Conservation (phyloP, 176 grass and related monocot species). For the Oryza meridionalis region DNA sequence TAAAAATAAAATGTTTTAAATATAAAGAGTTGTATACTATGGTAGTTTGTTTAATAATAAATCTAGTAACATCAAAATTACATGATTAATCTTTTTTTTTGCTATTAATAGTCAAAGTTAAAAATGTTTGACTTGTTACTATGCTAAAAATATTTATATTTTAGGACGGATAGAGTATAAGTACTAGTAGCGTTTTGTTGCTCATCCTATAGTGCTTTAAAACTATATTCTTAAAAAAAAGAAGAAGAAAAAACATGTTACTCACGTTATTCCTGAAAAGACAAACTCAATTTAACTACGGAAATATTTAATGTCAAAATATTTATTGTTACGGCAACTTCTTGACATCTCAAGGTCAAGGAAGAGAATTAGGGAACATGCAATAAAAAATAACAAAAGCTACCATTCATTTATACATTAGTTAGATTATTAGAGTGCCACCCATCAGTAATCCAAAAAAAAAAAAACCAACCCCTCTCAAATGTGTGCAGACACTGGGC, state of each 20-base stretch:
- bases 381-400: neutral
- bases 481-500: slow-evolving; percentile 48
- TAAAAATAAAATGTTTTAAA: too few species aligned
- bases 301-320: neutral
- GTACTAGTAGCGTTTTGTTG: neutral
- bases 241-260: slow-evolving; percentile 1
- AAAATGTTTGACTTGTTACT: too few species aligned
- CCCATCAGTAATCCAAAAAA: neutral
- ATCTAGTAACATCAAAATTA: too few species aligned
- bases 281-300: neutral
- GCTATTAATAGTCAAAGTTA: too few species aligned
- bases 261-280: neutral
- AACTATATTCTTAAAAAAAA: neutral
- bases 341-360: neutral
- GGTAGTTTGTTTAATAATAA: too few species aligned
- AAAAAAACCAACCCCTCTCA: neutral
- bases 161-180: too few species aligned
- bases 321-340: too few species aligned
- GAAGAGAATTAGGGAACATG: neutral
- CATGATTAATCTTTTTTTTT: too few species aligned
- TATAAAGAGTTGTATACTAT: too few species aligned
- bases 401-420: neutral
- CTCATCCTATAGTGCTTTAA: neutral
- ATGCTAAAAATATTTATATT: too few species aligned
- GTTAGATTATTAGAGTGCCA: neutral